Percentiles rank a stretch among this genome's conserved stretches.
These are phyloP conservation scores for Kodamaea alishanica DNA, from an alignment of 1,139 yeast genomes.

Conservation along the genomic window DNA sequence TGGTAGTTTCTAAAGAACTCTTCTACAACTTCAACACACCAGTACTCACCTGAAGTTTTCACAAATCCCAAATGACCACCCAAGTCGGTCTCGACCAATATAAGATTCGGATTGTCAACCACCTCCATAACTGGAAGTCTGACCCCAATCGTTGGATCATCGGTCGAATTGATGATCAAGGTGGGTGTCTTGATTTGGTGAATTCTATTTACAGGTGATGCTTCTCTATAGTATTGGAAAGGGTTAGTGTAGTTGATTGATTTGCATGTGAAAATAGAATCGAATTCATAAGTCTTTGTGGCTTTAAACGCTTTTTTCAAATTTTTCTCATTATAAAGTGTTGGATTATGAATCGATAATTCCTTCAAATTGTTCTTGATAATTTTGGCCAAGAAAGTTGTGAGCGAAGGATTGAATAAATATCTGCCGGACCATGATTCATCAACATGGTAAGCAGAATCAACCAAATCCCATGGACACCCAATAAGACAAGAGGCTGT, in stretches of 20 bases:
- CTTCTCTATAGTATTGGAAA: constrained; percentile 66
- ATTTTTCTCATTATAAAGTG: constrained; percentile 30
- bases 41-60: constrained; percentile 57
- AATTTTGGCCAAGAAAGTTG: constrained; percentile 59
- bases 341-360: constrained; percentile 38
- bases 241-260: constrained; percentile 68
- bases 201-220: constrained; percentile 60
- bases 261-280: constrained; percentile 65
- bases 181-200: constrained; percentile 61
- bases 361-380: constrained; percentile 59
- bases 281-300: constrained; percentile 57
- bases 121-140: constrained; percentile 30
- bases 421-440: constrained; percentile 56
- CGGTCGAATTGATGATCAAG: constrained; percentile 64
- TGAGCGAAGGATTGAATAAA: constrained; percentile 64
- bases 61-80: constrained; percentile 65
- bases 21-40: constrained; percentile 68
- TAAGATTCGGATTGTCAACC: constrained; percentile 29
- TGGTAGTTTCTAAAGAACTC: constrained; percentile 50
- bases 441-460: constrained; percentile 49
- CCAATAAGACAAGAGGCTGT: constrained; percentile 61
- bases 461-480: constrained; percentile 21
- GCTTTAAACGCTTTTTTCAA: constrained; percentile 30
- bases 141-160: constrained; percentile 79
- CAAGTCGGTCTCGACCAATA: constrained; percentile 43